Evolutionary conservation across 2,329 filamentous ascomycete genomes (phyloP), one percentile per base, ranked within the genome.

Genomic region (Calonectria hongkongensis): DNA sequence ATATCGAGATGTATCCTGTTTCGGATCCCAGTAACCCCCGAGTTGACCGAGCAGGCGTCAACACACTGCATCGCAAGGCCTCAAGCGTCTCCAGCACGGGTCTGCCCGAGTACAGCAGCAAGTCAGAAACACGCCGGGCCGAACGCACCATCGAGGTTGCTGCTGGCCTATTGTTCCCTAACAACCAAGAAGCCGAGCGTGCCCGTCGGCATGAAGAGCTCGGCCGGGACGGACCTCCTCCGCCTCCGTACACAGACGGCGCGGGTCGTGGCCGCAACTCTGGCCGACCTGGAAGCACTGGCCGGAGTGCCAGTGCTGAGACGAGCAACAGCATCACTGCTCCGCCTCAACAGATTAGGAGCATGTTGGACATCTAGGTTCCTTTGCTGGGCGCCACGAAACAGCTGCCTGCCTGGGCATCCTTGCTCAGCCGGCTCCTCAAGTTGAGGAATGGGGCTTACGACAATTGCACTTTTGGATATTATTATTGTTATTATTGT

Each of bases 341-440:
- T n/a, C 86, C 86, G 67, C 88, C 89, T n/a, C 88, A 90, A 78
- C 86, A 89, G 77, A 82, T 91, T 7, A 85, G 83, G 77, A 91
- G 90, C 78, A 92, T 92, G 90, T 75, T 92, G 76, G 90, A 92
- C 76, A 78, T 91, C 16, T 91, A 81, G 68, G 13, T 33, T 27
- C 21, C 25, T 39, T 68, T 47, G 39, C n/a, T 16, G 2, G 47
- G 21, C n/a, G 16, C 36, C 47, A 33, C 18, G 12, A 30, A 39
- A 10, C 12, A 33, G 54, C 21, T 25, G 54, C 12, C 33, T 18
- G n/a, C 15, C 30, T 12, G 12, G 21, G 48, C n/a, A 12, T 30
- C 10, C 39, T 7, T 33, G 18, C 28, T 21, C 21, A 10, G 33
- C 30, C 28, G 8, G 15, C 15, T 28, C 41, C 6, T 30, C 27